These are phyloP conservation scores for Flaveria trinervia DNA, from an alignment of 129 eudicot genomes.

Conservation along the genomic window DNA sequence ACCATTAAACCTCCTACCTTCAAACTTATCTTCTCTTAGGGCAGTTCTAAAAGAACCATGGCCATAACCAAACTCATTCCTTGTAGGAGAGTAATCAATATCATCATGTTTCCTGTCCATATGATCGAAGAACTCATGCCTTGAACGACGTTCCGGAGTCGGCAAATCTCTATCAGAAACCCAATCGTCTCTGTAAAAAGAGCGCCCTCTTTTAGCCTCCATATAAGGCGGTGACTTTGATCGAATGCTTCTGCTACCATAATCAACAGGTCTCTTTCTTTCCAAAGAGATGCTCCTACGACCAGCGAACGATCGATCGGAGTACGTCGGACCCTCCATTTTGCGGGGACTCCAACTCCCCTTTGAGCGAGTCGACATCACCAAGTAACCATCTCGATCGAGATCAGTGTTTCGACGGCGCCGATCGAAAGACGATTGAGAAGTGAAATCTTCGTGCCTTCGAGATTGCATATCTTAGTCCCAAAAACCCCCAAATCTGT, in stretches of 20 bases:
- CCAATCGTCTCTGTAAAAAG: conserved; percentile 34
- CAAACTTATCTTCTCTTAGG: conserved; percentile 37
- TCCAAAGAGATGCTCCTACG: conserved; percentile 40
- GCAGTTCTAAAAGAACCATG: conserved; percentile 34
- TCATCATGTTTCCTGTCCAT: conserved; percentile 37
- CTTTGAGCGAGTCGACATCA: conserved; percentile 37
- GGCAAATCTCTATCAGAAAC: conserved; percentile 32
- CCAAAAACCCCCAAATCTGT: conserved; percentile 26
- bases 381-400: conserved; percentile 27
- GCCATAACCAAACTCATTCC: conserved; percentile 26
- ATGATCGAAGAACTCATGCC: conserved; percentile 33
- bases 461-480: conserved; percentile 45
- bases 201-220: conserved; percentile 34
- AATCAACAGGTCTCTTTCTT: conserved; percentile 36
- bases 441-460: conserved; percentile 32
- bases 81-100: conserved; percentile 31
- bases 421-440: conserved; percentile 28
- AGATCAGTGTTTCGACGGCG: conserved; percentile 33
- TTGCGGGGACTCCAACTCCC: conserved; percentile 41
- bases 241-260: conserved; percentile 29
- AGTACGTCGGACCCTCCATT: conserved; percentile 22
- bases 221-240: conserved; percentile 41
- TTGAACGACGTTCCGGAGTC: conserved; percentile 27
- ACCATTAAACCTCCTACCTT: conserved; percentile 36
- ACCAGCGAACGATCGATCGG: conserved; percentile 20